Evolutionary conservation across 345 rosid species (phyloP).

Genomic region (Salix purpurea): DNA sequence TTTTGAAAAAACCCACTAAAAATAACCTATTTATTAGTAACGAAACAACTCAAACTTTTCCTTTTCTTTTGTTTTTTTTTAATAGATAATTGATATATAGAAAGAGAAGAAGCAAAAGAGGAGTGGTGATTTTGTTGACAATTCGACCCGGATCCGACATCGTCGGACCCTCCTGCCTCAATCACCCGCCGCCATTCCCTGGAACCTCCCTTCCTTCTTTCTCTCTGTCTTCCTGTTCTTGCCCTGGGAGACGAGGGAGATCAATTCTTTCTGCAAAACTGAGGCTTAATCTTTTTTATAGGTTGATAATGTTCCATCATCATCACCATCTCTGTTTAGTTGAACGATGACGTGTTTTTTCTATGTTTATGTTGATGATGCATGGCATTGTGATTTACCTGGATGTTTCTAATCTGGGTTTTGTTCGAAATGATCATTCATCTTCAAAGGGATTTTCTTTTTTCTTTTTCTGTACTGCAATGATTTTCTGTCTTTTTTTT

Average conservation of each 20-base stretch:
- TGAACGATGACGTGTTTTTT: no score
- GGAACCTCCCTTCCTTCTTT: constrained; percentile 5
- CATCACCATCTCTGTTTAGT: no score
- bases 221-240: not conserved
- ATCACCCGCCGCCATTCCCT: constrained; percentile 6
- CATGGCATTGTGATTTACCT: no score
- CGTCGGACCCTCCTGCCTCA: constrained; percentile 27
- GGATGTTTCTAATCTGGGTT: not conserved
- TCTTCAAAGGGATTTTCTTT: not conserved
- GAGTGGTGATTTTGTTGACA: not conserved
- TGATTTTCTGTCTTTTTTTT: not conserved
- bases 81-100: no score
- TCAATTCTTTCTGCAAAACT: no score
- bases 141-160: constrained; percentile 30
- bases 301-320: not conserved
- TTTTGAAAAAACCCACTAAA: no score
- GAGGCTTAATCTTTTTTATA: not conserved
- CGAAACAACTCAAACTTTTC: no score
- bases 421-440: not conserved
- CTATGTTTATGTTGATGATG: no score
- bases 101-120: no score
- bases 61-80: no score
- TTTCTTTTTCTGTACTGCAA: not conserved
- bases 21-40: no score
- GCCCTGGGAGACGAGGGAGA: constrained; percentile 8